These are phyloP conservation scores for Salix udensis DNA, from an alignment of 345 rosid species.

Conservation along the genomic window DNA sequence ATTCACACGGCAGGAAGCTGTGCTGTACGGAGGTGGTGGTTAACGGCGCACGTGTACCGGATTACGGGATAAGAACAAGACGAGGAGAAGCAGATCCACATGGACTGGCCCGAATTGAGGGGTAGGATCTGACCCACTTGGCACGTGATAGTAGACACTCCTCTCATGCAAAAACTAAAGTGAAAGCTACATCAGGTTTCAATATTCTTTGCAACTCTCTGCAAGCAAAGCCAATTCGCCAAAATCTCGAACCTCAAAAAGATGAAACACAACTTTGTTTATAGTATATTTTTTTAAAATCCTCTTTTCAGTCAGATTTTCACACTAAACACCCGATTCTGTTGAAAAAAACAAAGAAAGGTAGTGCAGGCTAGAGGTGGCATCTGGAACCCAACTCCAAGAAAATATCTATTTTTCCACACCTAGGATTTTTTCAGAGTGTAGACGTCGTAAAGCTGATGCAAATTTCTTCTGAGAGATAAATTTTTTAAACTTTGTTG, in stretches of 20 bases:
- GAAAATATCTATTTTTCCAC: neutral
- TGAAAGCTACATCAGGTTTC: constrained; percentile 16
- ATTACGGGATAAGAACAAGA: constrained; percentile 6
- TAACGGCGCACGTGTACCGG: neutral
- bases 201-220: constrained; percentile 48
- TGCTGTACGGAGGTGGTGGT: neutral
- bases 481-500: neutral
- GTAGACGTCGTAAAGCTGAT: neutral
- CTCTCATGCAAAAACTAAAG: constrained; percentile 36
- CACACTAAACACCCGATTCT: constrained; percentile 15
- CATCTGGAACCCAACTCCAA: constrained; percentile 9
- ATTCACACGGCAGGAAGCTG: constrained; percentile 3
- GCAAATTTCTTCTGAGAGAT: neutral
- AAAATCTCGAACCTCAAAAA: constrained; percentile 21
- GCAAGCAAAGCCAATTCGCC: constrained; percentile 49
- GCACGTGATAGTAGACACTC: neutral
- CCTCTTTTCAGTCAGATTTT: constrained; percentile 26
- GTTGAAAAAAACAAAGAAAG: constrained; percentile 10
- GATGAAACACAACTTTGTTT: constrained; percentile 26
- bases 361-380: neutral
- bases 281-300: neutral
- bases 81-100: neutral
- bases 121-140: constrained; percentile 19
- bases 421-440: neutral
- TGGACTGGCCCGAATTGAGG: neutral